These are phyloP conservation scores for Corymbia calophylla DNA, from an alignment of 441 rosid genomes.

Conservation along the genomic window DNA sequence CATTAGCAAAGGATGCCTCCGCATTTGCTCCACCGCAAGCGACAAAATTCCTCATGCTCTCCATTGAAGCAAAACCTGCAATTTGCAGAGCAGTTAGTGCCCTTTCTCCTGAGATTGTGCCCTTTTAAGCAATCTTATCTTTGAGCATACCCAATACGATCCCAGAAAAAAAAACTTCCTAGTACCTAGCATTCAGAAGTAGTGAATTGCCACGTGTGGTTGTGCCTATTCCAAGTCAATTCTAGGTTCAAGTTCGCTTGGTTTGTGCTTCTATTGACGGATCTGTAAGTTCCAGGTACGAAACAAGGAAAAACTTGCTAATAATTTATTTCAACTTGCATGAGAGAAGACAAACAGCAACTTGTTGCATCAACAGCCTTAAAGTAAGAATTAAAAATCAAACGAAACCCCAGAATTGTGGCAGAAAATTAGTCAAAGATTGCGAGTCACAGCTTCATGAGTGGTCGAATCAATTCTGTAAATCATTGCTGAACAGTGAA, in stretches of 20 bases:
- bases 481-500: background rate
- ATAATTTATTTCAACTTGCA: background rate
- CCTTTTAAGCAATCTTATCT: background rate
- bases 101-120: background rate
- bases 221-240: background rate
- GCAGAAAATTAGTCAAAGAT: background rate
- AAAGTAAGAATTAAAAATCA: background rate
- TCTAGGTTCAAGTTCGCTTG: background rate
- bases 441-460: background rate
- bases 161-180: background rate
- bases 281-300: background rate
- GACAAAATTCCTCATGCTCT: background rate
- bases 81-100: background rate
- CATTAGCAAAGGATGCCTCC: background rate
- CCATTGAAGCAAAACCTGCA: background rate
- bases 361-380: background rate
- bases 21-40: background rate
- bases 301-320: background rate
- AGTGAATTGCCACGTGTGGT: background rate
- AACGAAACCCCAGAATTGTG: background rate
- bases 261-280: background rate
- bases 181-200: background rate
- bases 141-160: background rate
- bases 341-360: background rate
- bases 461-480: background rate